Evolutionary conservation across 2,329 filamentous ascomycete genomes (phyloP).

Genomic region (Fusarium armeniacum): DNA sequence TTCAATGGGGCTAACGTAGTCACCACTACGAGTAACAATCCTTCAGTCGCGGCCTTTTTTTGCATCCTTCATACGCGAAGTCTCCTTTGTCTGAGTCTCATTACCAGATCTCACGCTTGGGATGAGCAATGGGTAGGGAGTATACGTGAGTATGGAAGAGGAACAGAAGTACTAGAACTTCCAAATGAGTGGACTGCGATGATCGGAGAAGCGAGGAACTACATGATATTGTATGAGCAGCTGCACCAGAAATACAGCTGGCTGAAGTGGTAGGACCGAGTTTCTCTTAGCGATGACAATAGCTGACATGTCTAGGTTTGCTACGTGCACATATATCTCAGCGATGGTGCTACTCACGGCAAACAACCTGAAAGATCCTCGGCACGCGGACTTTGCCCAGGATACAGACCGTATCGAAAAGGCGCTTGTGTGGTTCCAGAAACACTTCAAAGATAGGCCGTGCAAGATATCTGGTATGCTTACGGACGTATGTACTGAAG

Average conservation of each 20-base stretch:
- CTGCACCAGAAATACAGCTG: not conserved
- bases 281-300: accelerated
- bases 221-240: conserved; percentile 12
- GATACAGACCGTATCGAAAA: conserved; percentile 3
- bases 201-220: conserved; percentile 8
- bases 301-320: not conserved
- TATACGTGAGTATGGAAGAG: conserved; percentile 3
- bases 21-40: not conserved
- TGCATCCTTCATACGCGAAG: conserved; percentile 9
- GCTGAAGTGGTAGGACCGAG: not conserved
- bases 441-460: not conserved
- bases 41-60: not conserved
- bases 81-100: conserved; percentile 6
- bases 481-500: not conserved
- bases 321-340: conserved; percentile 12
- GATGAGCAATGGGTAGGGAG: conserved; percentile 8
- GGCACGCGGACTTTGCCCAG: not conserved
- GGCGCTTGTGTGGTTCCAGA: not conserved
- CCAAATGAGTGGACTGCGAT: conserved; percentile 9
- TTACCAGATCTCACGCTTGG: conserved; percentile 8
- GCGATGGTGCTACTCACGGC: conserved; percentile 11
- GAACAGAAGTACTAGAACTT: not conserved
- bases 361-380: not conserved
- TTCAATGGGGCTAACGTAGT: not conserved
- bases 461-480: not conserved